These are phyloP conservation scores for Rhodotorula graminis DNA, from an alignment of 768 basidiomycete species.

Conservation along the genomic window DNA sequence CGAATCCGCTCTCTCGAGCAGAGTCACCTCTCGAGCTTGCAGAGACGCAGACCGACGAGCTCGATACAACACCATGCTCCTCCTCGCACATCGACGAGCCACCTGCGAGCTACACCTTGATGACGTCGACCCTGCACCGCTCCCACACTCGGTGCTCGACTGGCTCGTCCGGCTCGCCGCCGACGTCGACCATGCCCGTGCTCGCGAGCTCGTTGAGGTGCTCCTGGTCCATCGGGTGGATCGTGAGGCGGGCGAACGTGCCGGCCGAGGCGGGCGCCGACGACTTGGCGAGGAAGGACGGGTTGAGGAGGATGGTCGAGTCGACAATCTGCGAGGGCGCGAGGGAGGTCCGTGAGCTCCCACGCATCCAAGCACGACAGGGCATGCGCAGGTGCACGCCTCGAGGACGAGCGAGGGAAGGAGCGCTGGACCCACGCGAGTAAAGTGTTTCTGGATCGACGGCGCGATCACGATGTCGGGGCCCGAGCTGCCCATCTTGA, in stretches of 20 bases:
- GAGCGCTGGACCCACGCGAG: constrained; percentile 58
- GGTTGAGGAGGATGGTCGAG: constrained; percentile 74
- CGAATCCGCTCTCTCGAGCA: neutral
- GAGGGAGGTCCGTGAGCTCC: too few species aligned
- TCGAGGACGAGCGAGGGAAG: neutral
- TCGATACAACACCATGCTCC: neutral
- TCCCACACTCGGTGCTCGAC: constrained; percentile 48
- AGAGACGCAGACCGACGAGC: too few species aligned
- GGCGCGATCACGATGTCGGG: constrained; percentile 80
- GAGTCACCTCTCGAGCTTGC: too few species aligned
- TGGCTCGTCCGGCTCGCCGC: constrained; percentile 33
- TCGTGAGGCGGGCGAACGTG: constrained; percentile 48
- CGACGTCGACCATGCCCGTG: constrained; percentile 18
- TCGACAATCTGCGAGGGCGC: constrained; percentile 61
- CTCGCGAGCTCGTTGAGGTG: constrained; percentile 14
- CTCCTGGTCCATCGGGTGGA: constrained; percentile 47
- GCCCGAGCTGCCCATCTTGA: constrained; percentile 49
- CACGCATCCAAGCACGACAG: too few species aligned
- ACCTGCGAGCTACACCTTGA: constrained; percentile 46
- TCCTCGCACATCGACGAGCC: neutral
- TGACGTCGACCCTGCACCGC: constrained; percentile 49
- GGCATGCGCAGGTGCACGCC: neutral
- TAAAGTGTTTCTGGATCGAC: constrained; percentile 81
- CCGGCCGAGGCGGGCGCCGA: constrained; percentile 42
- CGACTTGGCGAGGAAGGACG: constrained; percentile 58